phyloP scores from a whole-genome alignment of 257 asterid genomes.

The Solanum ossicruentum region DNA sequence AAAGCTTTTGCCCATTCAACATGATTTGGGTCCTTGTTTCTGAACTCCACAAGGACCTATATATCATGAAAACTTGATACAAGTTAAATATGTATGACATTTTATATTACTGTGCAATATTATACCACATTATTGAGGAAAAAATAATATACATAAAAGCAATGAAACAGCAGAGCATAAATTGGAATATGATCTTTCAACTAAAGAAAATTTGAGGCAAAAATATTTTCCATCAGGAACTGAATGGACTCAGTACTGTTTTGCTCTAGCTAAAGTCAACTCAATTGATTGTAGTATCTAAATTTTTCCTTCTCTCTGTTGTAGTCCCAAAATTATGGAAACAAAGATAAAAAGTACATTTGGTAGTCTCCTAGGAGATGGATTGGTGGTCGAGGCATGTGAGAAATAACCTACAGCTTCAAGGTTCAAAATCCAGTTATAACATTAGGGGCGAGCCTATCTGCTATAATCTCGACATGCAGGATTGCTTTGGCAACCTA shows the following conservation, averaged over 20 bases:
- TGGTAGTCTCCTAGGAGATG: not conserved
- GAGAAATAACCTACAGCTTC: not conserved
- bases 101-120: not conserved
- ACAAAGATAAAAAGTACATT: not conserved
- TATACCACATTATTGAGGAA: not conserved
- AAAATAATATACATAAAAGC: not conserved
- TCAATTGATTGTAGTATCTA: not conserved
- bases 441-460: not conserved
- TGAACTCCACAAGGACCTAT: slow-evolving; percentile 84
- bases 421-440: not conserved
- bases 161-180: not conserved
- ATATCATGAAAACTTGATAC: not conserved
- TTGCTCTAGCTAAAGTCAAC: not conserved
- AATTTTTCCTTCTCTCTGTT: not conserved
- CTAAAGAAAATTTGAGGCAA: not conserved
- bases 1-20: slow-evolving; percentile 97
- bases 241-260: not conserved
- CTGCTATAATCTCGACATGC: not conserved
- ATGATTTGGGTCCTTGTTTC: slow-evolving; percentile 80
- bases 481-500: not conserved
- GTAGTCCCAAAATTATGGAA: not conserved
- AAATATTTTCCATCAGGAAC: not conserved
- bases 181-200: not conserved
- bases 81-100: not conserved
- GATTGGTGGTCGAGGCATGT: not conserved